Evolutionary conservation across 176 grass and related monocot species (phyloP).

Genomic region (Aegilops longissima): DNA sequence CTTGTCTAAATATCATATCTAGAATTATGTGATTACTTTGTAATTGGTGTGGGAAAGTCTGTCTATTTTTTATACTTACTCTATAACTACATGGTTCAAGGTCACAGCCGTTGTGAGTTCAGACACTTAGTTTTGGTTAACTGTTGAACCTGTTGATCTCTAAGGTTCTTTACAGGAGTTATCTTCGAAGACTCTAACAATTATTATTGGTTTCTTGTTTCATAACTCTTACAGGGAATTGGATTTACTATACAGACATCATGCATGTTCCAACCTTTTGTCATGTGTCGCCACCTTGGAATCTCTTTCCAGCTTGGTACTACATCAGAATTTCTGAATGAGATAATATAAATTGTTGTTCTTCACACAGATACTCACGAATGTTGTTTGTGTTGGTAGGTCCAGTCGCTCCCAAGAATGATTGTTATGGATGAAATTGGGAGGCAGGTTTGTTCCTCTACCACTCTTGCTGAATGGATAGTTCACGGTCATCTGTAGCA

Average conservation of each 20-base stretch:
- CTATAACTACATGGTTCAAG: not conserved
- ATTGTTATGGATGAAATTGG: conserved; percentile 99
- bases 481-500: not conserved
- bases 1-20: not conserved
- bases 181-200: not conserved
- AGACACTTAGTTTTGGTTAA: not conserved
- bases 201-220: not conserved
- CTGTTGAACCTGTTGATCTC: not conserved
- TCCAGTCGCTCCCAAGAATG: conserved; percentile 91
- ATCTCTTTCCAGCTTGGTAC: conserved; percentile 95
- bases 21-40: not conserved
- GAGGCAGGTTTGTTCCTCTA: conserved; percentile 64
- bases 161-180: not conserved
- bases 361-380: not conserved
- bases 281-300: conserved; percentile 89
- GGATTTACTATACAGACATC: conserved; percentile 87
- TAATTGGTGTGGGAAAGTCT: not conserved
- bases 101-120: not conserved
- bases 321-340: conserved; percentile 36
- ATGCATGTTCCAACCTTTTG: conserved; percentile 80
- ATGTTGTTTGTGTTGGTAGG: conserved; percentile 51
- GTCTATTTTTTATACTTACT: not conserved
- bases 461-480: conserved; percentile 12
- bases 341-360: conserved; percentile 25
- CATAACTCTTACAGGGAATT: conserved; percentile 71